phyloP scores from a whole-genome alignment of 2,329 filamentous ascomycete species.

The Colletotrichum theobromicola region DNA sequence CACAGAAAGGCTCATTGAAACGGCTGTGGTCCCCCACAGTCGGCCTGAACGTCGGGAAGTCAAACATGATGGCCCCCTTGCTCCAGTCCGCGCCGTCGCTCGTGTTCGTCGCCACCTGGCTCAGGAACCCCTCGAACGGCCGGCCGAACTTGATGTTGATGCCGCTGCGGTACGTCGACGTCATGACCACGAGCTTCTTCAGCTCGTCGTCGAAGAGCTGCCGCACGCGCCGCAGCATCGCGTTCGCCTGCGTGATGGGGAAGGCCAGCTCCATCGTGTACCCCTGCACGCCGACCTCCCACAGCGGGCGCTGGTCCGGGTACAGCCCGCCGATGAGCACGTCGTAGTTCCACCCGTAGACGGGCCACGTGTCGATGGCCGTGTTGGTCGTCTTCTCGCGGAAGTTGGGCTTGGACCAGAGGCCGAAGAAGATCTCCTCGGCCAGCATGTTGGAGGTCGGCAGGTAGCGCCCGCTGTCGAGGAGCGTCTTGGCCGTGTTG shows the following conservation, averaged over 20 bases:
- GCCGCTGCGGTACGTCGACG: constrained; percentile 54
- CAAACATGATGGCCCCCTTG: constrained; percentile 58
- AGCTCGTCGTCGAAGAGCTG: constrained; percentile 52
- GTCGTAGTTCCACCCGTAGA: constrained; percentile 60
- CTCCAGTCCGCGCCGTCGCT: constrained; percentile 53
- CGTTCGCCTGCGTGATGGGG: constrained; percentile 53
- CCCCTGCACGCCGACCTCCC: constrained; percentile 54
- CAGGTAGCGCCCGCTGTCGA: constrained; percentile 52
- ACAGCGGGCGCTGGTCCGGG: constrained; percentile 50
- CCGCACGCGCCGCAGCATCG: constrained; percentile 52
- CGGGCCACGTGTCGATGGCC: constrained; percentile 50
- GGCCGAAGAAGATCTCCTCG: constrained; percentile 53
- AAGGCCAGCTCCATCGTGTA: constrained; percentile 58
- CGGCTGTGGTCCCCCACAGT: constrained; percentile 48
- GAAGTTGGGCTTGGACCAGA: constrained; percentile 58
- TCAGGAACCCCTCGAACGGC: constrained; percentile 52
- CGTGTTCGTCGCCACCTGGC: constrained; percentile 53
- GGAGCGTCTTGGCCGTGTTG: constrained; percentile 41
- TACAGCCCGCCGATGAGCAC: constrained; percentile 58
- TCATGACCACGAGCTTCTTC: constrained; percentile 49
- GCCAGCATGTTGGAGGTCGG: constrained; percentile 52
- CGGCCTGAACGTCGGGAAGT: constrained; percentile 55
- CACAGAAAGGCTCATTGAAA: constrained; percentile 57
- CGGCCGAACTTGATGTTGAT: constrained; percentile 60
- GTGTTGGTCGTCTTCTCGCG: constrained; percentile 53